Evolutionary conservation across 805 yeast species (phyloP).

Genomic region (Kazachstania martiniae): DNA sequence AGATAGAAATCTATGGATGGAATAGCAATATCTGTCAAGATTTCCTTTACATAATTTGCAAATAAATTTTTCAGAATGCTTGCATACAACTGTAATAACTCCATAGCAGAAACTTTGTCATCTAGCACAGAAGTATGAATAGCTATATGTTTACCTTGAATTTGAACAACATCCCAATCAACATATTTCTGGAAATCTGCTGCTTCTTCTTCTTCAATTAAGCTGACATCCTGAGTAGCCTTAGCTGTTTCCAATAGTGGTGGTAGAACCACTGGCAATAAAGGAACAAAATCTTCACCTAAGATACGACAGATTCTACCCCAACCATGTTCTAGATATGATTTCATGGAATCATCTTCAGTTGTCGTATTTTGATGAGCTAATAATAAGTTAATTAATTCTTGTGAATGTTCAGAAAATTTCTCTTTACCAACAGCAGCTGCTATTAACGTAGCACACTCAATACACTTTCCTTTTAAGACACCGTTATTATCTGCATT

Average conservation of each 20-base stretch:
- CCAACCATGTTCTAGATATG: conserved; percentile 92
- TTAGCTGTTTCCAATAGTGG: conserved; percentile 80
- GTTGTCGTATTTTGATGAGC: conserved; percentile 52
- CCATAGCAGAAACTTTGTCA: conserved; percentile 89
- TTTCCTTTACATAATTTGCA: conserved; percentile 70
- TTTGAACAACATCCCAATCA: conserved; percentile 89
- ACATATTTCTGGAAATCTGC: conserved; percentile 74
- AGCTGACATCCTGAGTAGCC: conserved; percentile 78
- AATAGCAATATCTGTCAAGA: conserved; percentile 65
- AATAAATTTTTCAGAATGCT: conserved; percentile 73
- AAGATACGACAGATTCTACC: conserved; percentile 80
- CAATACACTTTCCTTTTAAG: conserved; percentile 87
- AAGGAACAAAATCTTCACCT: conserved; percentile 79
- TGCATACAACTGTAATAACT: conserved; percentile 74
- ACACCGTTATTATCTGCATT: conserved; percentile 68
- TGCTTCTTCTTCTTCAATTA: conserved; percentile 82
- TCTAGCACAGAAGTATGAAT: conserved; percentile 91
- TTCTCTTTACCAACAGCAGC: conserved; percentile 90
- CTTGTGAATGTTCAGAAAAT: conserved; percentile 64
- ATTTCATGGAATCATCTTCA: conserved; percentile 77
- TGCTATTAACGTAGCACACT: conserved; percentile 90
- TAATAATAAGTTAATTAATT: conserved; percentile 61
- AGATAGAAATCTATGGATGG: conserved; percentile 87
- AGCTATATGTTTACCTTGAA: conserved; percentile 87
- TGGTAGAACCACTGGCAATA: conserved; percentile 75